A percentile compares a stretch with the other conserved stretches of the same genome.
Evolutionary conservation across 1,284 basidiomycete genomes (phyloP).

Genomic region (Amylostereum chailletii): DNA sequence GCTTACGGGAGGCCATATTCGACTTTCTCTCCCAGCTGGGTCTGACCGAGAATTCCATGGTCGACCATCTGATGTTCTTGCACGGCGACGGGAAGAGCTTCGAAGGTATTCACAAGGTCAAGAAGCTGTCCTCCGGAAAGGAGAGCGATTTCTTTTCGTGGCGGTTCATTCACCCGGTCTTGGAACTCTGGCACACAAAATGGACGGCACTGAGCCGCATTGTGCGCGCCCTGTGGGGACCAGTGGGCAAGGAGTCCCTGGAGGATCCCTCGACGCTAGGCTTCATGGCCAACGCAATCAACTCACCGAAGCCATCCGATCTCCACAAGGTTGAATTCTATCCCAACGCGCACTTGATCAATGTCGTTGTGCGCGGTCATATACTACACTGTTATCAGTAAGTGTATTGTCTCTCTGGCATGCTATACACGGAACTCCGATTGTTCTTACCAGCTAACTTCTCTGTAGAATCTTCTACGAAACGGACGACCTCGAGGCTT

Average conservation of each 20-base stretch:
- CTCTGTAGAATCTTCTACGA: not conserved
- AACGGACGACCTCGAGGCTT: constrained; percentile 2
- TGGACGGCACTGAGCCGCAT: constrained; percentile 10
- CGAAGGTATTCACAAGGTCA: constrained; percentile 5
- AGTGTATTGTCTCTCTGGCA: not conserved
- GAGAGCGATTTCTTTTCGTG: constrained; percentile 4
- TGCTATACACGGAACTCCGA: no score
- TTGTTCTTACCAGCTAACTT: no score
- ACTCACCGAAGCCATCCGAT: constrained; percentile 2
- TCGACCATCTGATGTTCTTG: constrained; percentile 2
- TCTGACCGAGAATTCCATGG: not conserved
- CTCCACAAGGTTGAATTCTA: constrained; percentile 10
- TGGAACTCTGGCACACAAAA: constrained; percentile 15
- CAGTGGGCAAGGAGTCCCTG: constrained; percentile 6
- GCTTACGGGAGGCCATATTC: not conserved
- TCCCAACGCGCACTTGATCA: not conserved
- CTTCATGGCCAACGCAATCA: constrained; percentile 4
- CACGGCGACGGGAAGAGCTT: constrained; percentile 13
- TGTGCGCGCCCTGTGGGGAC: constrained; percentile 2
- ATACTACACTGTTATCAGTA: not conserved
- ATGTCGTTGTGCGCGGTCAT: not conserved
- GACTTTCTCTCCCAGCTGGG: not conserved
- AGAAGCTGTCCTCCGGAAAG: constrained; percentile 3
- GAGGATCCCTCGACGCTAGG: constrained; percentile 9
- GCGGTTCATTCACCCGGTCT: constrained; percentile 6